phyloP scores from a whole-genome alignment of 2,329 filamentous ascomycete species.

The Claviceps capensis region DNA sequence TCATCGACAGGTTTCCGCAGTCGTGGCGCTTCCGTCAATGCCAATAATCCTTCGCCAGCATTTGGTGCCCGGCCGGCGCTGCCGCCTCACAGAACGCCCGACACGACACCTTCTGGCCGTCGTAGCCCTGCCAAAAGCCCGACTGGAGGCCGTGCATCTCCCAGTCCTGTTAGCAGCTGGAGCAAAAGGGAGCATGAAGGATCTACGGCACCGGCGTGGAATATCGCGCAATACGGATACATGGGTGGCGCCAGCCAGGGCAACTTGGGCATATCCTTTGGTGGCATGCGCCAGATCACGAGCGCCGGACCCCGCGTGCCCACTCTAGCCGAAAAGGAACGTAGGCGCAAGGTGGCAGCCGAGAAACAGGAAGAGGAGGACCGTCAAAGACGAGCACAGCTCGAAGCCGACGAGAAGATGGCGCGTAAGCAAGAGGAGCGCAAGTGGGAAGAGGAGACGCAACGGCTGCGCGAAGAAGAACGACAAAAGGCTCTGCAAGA shows the following conservation, averaged over 20 bases:
- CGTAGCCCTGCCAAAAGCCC: constrained; percentile 52
- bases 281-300: constrained; percentile 84
- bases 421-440: constrained; percentile 49
- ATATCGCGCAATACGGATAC: constrained; percentile 96
- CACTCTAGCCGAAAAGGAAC: constrained; percentile 73
- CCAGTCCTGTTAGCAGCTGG: constrained; percentile 65
- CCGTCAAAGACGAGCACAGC: constrained; percentile 29
- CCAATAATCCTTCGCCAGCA: constrained; percentile 43
- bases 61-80: constrained; percentile 28
- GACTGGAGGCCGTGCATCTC: constrained; percentile 32
- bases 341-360: constrained; percentile 44
- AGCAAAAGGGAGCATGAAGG: constrained; percentile 73
- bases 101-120: constrained; percentile 35
- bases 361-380: constrained; percentile 46
- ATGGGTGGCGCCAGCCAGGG: constrained; percentile 96
- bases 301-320: constrained; percentile 67
- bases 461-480: constrained; percentile 45
- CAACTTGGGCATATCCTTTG: constrained; percentile 87
- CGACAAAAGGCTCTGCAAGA: constrained; percentile 50
- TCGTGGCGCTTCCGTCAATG: constrained; percentile 40
- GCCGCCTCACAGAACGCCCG: constrained; percentile 36
- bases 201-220: constrained; percentile 82
- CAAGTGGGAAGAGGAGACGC: constrained; percentile 52
- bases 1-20: constrained; percentile 33
- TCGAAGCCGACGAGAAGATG: constrained; percentile 46